phyloP scores from a whole-genome alignment of 176 grass and related monocot genomes.

The Oryza brachyantha region DNA sequence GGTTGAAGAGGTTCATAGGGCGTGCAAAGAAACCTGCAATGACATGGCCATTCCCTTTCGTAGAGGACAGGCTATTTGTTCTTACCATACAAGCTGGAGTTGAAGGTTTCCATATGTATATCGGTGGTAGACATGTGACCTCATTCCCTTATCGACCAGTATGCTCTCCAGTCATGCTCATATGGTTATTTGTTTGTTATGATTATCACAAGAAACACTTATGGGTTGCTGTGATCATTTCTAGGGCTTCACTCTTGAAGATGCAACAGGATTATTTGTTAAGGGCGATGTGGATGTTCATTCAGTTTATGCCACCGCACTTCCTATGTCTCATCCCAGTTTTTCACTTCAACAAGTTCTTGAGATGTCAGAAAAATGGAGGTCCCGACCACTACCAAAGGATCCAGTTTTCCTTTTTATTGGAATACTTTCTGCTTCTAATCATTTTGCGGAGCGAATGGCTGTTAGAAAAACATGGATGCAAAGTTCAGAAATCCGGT shows the following conservation, averaged over 20 bases:
- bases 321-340: slow-evolving; percentile 88
- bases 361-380: slow-evolving; percentile 97
- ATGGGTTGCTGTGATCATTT: slow-evolving; percentile 33
- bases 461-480: slow-evolving; percentile 98
- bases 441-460: slow-evolving; percentile 98
- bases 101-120: slow-evolving; percentile 93
- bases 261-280: slow-evolving; percentile 90
- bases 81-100: slow-evolving; percentile 95
- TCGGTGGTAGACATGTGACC: slow-evolving; percentile 82
- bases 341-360: slow-evolving; percentile 93
- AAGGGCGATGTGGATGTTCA: slow-evolving; percentile 87
- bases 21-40: slow-evolving; percentile 95
- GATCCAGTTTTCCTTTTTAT: slow-evolving; percentile 75
- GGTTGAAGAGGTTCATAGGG: slow-evolving; percentile 96
- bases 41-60: slow-evolving; percentile 92
- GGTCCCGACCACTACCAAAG: slow-evolving; percentile 55
- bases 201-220: slow-evolving; percentile 10
- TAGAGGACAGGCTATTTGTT: slow-evolving; percentile 90
- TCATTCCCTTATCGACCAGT: slow-evolving; percentile 91
- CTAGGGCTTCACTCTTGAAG: slow-evolving; percentile 97
- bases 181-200: neutral
- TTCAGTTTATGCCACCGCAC: slow-evolving; percentile 86
- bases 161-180: slow-evolving; percentile 33
- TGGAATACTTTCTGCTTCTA: slow-evolving; percentile 85
- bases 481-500: slow-evolving; percentile 79